A percentile compares a stretch with the other conserved stretches of the same genome.
Evolutionary conservation across 805 yeast species (phyloP).

Genomic region (Ascoidea asiatica): DNA sequence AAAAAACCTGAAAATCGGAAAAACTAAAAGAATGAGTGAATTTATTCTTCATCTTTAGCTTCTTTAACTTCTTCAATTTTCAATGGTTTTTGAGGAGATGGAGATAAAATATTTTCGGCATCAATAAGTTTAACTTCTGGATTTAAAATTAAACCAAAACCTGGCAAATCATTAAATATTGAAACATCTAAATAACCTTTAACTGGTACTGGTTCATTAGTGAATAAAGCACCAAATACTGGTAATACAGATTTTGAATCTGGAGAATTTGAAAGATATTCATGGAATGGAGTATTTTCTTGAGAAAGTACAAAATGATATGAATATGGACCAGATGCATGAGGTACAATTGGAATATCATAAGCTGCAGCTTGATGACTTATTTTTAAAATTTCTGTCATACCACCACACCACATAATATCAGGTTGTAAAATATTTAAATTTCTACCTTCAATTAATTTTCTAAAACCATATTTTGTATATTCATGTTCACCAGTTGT

Average conservation of each 20-base stretch:
- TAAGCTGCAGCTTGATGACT: constrained; percentile 38
- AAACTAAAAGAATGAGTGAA: too few species aligned
- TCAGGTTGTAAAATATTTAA: constrained; percentile 37
- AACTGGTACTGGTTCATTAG: constrained; percentile 33
- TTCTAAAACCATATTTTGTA: constrained; percentile 35
- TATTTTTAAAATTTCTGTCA: constrained; percentile 32
- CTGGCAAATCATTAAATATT: constrained; percentile 32
- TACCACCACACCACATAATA: constrained; percentile 41
- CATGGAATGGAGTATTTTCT: constrained; percentile 38
- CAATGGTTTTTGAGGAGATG: constrained; percentile 26
- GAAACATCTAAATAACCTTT: constrained; percentile 27
- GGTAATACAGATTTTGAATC: constrained; percentile 30
- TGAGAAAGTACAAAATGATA: constrained; percentile 37
- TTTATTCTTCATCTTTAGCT: too few species aligned
- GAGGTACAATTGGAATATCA: constrained; percentile 39
- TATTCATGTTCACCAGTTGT: constrained; percentile 43
- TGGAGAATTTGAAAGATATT: constrained; percentile 36
- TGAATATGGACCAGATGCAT: constrained; percentile 40
- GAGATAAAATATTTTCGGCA: constrained; percentile 28
- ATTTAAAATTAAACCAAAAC: constrained; percentile 33
- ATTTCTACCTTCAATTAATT: constrained; percentile 34
- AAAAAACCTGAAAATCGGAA: too few species aligned
- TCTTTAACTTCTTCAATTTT: background rate
- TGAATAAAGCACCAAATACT: constrained; percentile 32
- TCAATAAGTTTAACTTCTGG: constrained; percentile 27